Evolutionary conservation across 345 rosid genomes (phyloP).

Genomic region (Eucalyptus tenuipes): DNA sequence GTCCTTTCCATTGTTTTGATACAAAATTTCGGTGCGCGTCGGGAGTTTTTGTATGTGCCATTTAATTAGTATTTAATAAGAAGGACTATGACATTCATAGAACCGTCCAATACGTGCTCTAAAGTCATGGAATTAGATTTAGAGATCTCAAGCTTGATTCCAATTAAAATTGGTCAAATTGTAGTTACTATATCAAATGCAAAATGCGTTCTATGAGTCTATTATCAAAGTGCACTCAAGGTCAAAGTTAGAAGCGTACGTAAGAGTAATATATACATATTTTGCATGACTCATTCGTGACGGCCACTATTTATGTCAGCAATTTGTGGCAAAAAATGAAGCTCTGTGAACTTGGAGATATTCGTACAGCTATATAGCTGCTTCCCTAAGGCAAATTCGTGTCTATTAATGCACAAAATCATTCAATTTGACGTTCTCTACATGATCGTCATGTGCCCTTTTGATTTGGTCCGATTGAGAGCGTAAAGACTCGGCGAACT

Average conservation of each 20-base stretch:
- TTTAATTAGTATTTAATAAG: no score
- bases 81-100: no score
- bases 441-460: background rate
- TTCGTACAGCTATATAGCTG: background rate
- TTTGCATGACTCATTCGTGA: background rate
- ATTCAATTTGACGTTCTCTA: background rate
- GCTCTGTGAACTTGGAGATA: background rate
- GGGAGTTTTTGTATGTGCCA: no score
- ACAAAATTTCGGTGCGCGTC: no score
- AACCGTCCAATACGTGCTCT: background rate
- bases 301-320: fast-evolving
- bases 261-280: background rate
- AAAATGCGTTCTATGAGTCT: no score
- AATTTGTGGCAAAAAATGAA: no score
- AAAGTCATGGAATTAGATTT: background rate
- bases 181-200: background rate
- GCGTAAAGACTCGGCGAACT: background rate
- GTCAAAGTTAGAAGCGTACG: no score
- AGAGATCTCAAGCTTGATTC: background rate
- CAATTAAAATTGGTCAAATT: background rate
- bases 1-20: background rate
- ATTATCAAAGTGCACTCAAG: background rate
- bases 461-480: background rate
- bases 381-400: background rate
- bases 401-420: background rate